Evolutionary conservation across 2,329 filamentous ascomycete genomes (phyloP).

Genomic region (Colletotrichum paranaense): DNA sequence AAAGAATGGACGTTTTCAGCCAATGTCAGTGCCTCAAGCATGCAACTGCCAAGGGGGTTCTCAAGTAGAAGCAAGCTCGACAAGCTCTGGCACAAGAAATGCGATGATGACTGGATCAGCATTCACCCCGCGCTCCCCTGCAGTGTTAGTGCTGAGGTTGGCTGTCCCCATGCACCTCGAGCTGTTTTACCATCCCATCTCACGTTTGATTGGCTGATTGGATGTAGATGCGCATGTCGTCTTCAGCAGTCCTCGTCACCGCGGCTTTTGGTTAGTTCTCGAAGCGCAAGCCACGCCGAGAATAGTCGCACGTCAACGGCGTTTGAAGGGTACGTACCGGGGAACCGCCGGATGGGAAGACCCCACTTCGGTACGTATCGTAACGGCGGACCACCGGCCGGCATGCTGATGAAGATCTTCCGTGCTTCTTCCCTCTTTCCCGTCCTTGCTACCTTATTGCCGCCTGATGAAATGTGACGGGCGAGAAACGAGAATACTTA

Average conservation of each 20-base stretch:
- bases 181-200: not conserved
- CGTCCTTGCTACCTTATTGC: not conserved
- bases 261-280: conserved; percentile 15
- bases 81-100: not conserved
- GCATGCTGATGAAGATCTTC: not conserved
- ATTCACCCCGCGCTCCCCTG: not conserved
- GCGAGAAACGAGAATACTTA: not conserved
- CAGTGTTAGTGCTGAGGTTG: conserved; percentile 18
- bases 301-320: conserved; percentile 16
- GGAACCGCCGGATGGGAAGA: too few relatives aligned
- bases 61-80: not conserved
- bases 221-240: not conserved
- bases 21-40: not conserved
- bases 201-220: not conserved
- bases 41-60: too few relatives aligned
- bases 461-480: not conserved
- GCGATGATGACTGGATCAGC: not conserved
- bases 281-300: conserved; percentile 33
- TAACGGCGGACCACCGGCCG: not conserved
- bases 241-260: not conserved
- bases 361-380: not conserved
- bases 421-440: not conserved
- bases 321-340: not conserved
- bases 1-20: not conserved
- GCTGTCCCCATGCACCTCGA: not conserved